phyloP scores from a whole-genome alignment of 345 rosid genomes.

The Populus tremula region DNA sequence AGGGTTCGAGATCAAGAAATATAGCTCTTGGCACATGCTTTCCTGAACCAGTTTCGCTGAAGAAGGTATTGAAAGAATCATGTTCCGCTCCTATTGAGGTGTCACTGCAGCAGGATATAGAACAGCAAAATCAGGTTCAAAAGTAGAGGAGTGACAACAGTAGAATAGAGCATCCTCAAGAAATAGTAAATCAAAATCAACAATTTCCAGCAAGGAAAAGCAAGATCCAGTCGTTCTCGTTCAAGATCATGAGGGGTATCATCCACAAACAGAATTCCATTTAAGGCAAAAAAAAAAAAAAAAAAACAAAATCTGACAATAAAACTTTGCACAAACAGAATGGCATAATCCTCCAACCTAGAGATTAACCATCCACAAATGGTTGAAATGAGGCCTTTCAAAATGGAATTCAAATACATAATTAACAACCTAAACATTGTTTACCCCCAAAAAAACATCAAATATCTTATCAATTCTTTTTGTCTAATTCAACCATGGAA shows the following conservation, averaged over 20 bases:
- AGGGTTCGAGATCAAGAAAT: slow-evolving; percentile 79
- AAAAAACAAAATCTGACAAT: neutral
- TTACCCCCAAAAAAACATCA: neutral
- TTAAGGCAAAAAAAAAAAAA: neutral
- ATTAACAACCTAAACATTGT: neutral
- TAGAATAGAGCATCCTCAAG: neutral
- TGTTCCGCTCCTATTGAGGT: slow-evolving; percentile 49
- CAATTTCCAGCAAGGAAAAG: neutral
- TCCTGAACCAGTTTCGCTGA: slow-evolving; percentile 88
- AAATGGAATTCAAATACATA: neutral
- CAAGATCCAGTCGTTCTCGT: neutral
- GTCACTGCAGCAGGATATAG: slow-evolving; percentile 48
- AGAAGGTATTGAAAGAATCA: slow-evolving; percentile 89
- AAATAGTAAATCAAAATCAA: neutral
- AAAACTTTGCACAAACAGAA: neutral
- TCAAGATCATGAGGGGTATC: neutral
- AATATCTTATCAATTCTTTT: neutral
- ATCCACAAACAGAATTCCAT: too few species aligned
- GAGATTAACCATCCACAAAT: neutral
- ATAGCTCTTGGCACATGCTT: slow-evolving; percentile 88
- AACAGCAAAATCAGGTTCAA: neutral
- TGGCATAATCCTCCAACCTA: neutral
- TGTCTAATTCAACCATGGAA: neutral
- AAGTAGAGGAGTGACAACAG: neutral
- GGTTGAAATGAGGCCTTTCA: neutral